A percentile compares a stretch with the other conserved stretches of the same genome.
Conservation (phyloP, 208 protist genomes). For the Leishmania aethiopica region DNA sequence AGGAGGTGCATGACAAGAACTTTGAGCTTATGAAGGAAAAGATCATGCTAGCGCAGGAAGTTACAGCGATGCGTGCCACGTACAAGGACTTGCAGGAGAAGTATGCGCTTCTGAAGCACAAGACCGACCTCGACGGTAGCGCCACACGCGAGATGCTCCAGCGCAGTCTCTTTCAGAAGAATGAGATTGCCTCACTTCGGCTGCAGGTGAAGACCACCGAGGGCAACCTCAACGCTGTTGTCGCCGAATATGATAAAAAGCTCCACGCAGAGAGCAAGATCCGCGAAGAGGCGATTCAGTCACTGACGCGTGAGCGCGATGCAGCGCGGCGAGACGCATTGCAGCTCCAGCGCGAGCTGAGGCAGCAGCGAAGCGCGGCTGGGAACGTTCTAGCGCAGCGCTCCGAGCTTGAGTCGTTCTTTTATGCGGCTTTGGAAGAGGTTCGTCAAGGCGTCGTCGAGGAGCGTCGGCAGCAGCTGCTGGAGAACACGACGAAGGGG, state of each 20-base stretch:
- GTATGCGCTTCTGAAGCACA: conserved; percentile 50
- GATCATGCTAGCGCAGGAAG: conserved; percentile 60
- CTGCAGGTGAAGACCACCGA: conserved; percentile 59
- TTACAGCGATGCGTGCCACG: conserved; percentile 16
- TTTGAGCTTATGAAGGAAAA: conserved; percentile 75
- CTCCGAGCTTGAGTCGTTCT: conserved; percentile 87
- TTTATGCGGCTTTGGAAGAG: conserved; percentile 77
- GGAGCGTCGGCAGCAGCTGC: conserved; percentile 46
- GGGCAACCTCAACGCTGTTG: conserved; percentile 52
- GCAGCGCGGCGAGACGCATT: conserved; percentile 53
- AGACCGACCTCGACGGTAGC: conserved; percentile 44
- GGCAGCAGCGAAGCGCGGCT: conserved; percentile 56
- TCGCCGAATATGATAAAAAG: conserved; percentile 63
- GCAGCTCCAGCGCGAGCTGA: conserved; percentile 57
- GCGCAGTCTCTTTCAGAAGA: conserved; percentile 56
- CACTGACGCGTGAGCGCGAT: conserved; percentile 60
- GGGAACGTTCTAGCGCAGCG: conserved; percentile 66
- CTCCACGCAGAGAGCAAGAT: conserved; percentile 32
- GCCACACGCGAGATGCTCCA: conserved; percentile 47
- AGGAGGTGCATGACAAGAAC: conserved; percentile 70
- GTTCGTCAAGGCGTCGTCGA: conserved; percentile 65
- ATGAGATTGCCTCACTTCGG: conserved; percentile 52
- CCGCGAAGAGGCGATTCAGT: conserved; percentile 34
- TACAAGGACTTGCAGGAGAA: conserved; percentile 35
- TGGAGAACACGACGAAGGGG: conserved; percentile 2